phyloP scores from a whole-genome alignment of 768 basidiomycete genomes.

The Mrakia blollopis region DNA sequence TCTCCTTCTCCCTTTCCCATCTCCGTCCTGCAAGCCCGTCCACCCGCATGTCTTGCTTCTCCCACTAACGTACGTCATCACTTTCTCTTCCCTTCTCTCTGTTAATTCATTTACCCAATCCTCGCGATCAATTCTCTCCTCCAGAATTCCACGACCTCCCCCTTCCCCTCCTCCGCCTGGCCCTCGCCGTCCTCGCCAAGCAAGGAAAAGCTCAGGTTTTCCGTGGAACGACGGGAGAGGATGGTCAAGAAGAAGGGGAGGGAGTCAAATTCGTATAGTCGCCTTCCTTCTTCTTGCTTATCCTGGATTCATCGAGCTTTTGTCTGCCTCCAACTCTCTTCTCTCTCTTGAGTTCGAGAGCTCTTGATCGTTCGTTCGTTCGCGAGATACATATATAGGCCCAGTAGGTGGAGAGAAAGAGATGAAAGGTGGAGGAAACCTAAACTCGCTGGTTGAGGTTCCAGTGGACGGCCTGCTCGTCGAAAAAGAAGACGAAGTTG shows the following conservation, averaged over 20 bases:
- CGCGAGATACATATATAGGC: not conserved
- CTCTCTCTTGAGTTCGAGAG: too few species aligned
- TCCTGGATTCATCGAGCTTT: not conserved
- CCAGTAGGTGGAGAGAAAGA: not conserved
- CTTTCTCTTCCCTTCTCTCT: not conserved
- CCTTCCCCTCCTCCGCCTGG: conserved; percentile 41
- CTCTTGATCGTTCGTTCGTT: not conserved
- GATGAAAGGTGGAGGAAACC: not conserved
- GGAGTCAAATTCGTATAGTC: conserved; percentile 47
- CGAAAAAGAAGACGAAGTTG: too few species aligned
- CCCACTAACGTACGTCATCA: not conserved
- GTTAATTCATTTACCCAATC: too few species aligned
- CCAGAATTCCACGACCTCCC: conserved; percentile 47
- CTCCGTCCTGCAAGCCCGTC: too few species aligned
- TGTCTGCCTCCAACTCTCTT: too few species aligned
- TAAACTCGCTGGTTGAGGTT: conserved; percentile 13
- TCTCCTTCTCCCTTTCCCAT: not conserved
- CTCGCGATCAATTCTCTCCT: not conserved
- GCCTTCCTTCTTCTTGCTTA: not conserved
- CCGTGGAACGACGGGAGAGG: conserved; percentile 43
- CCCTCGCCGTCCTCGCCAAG: conserved; percentile 45
- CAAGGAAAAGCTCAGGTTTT: conserved; percentile 48
- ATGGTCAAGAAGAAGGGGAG: conserved; percentile 39
- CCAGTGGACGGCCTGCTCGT: not conserved
- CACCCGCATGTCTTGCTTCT: too few species aligned